phyloP scores from a whole-genome alignment of 2,329 filamentous ascomycete species.

The Pestalotiopsis sp. region DNA sequence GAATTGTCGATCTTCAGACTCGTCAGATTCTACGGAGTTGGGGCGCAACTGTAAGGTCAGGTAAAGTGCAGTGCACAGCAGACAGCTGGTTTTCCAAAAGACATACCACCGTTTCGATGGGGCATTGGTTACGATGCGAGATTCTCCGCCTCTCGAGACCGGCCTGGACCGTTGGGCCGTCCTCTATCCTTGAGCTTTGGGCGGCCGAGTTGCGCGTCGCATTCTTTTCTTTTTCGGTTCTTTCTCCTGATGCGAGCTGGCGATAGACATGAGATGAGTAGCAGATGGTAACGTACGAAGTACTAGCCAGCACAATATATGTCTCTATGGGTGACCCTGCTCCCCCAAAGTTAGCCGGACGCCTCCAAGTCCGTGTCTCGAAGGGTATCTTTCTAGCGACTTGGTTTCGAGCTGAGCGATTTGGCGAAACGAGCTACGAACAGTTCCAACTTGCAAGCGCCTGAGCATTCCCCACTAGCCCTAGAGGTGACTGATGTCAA shows the following conservation, averaged over 20 bases:
- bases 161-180: constrained; percentile 2
- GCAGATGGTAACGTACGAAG: not conserved
- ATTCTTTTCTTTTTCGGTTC: not conserved
- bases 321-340: not conserved
- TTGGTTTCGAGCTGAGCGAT: not conserved
- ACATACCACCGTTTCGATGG: not conserved
- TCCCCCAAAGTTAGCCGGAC: not conserved
- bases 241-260: not conserved
- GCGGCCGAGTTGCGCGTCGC: not conserved
- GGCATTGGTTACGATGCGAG: not conserved
- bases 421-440: constrained; percentile 3
- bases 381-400: not conserved
- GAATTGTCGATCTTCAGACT: not conserved
- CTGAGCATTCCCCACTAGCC: constrained; percentile 2
- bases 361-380: not conserved
- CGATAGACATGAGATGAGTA: not conserved
- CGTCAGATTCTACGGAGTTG: not conserved
- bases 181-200: not conserved
- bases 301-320: not conserved
- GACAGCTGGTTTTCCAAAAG: not conserved
- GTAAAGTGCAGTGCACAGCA: not conserved
- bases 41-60: not conserved
- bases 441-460: not conserved
- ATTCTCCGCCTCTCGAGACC: not conserved
- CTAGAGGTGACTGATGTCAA: not conserved